A percentile compares a stretch with the other conserved stretches of the same genome.
phyloP scores from a whole-genome alignment of 164 flowering plant species.

The Tetracentron sinense region DNA sequence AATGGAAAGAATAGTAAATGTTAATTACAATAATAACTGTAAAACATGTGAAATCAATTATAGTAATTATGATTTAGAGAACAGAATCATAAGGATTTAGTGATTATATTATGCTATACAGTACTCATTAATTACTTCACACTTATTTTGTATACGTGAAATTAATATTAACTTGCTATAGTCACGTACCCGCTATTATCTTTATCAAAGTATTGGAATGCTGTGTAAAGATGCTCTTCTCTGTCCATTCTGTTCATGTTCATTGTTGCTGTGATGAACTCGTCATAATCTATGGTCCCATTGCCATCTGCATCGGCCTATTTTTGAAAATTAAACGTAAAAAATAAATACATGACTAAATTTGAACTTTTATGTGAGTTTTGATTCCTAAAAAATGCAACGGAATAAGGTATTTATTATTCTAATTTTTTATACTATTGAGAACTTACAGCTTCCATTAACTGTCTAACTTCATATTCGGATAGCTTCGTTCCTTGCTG shows the following conservation, averaged over 20 bases:
- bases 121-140: too few relatives aligned
- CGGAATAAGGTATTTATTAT: too few relatives aligned
- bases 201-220: conserved; percentile 67
- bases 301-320: conserved; percentile 85
- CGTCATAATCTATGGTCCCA: conserved; percentile 66
- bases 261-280: conserved; percentile 77
- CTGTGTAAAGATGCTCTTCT: conserved; percentile 71
- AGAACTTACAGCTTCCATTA: conserved; percentile 66
- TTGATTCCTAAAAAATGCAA: neutral
- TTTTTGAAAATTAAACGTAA: neutral
- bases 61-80: too few relatives aligned
- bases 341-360: too few relatives aligned
- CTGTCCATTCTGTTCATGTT: conserved; percentile 66
- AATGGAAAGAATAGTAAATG: neutral
- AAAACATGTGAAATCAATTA: neutral
- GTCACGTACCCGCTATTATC: conserved; percentile 41
- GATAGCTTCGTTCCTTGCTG: conserved; percentile 65
- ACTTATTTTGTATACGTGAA: neutral
- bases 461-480: conserved; percentile 57
- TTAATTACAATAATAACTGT: too few relatives aligned
- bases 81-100: too few relatives aligned
- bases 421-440: neutral
- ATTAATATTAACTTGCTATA: too few relatives aligned
- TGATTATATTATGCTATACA: too few relatives aligned
- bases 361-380: neutral